Percentiles rank a stretch among this genome's conserved stretches.
These are phyloP conservation scores for Candida rishiriensis DNA, from an alignment of 805 yeast species.

Conservation along the genomic window DNA sequence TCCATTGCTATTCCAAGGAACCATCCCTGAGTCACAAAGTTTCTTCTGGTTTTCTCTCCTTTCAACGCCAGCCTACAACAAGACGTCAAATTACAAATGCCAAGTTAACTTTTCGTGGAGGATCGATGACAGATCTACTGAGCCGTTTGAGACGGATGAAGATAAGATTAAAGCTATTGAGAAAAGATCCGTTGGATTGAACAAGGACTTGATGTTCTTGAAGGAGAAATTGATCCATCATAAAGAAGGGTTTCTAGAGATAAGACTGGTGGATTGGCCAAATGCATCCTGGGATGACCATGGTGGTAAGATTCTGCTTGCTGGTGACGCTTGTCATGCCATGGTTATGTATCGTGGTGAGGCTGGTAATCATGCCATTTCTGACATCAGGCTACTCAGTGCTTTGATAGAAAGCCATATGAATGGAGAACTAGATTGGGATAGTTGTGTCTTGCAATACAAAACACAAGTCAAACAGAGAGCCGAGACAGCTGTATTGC, in stretches of 20 bases:
- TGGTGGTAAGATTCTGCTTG: slow-evolving; percentile 23
- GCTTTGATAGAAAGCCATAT: slow-evolving; percentile 5
- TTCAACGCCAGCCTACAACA: slow-evolving; percentile 12
- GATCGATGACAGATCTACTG: slow-evolving; percentile 4
- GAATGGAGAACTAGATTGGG: slow-evolving; percentile 2
- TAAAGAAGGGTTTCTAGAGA: slow-evolving; percentile 7
- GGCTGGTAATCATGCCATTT: slow-evolving; percentile 19
- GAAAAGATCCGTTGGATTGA: slow-evolving; percentile 8
- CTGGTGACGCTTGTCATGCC: slow-evolving; percentile 35
- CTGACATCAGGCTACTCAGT: slow-evolving; percentile 13
- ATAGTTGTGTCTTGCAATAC: slow-evolving; percentile 2
- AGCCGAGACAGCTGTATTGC: slow-evolving; percentile 17
- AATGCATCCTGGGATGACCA: slow-evolving; percentile 13
- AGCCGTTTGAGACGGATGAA: slow-evolving; percentile 7
- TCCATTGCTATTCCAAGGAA: slow-evolving; percentile 30
- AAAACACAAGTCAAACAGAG: slow-evolving; percentile 9
- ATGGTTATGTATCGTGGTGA: slow-evolving; percentile 26
- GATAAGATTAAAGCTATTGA: slow-evolving; percentile 7
- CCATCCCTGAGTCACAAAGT: slow-evolving; percentile 22
- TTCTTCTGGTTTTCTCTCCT: slow-evolving; percentile 29
- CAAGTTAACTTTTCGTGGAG: slow-evolving; percentile 20
- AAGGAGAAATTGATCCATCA: slow-evolving; percentile 6
- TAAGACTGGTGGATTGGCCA: slow-evolving; percentile 14
- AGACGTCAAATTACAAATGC: slow-evolving; percentile 8
- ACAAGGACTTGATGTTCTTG: slow-evolving; percentile 5